Evolutionary conservation across 176 grass and related monocot genomes (phyloP).

Genomic region (Cenchrus fungigraminus): DNA sequence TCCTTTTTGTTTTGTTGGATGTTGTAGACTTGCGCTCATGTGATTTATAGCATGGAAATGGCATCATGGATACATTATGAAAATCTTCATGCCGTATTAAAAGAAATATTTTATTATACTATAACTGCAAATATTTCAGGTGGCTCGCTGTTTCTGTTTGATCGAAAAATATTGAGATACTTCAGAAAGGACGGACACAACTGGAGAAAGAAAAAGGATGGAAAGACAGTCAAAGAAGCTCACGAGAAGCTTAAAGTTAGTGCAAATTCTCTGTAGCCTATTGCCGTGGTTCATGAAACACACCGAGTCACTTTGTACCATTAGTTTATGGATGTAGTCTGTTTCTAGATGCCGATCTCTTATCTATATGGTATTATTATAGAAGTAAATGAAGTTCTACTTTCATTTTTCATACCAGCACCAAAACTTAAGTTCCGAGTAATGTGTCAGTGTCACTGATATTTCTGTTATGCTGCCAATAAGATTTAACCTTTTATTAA

Average conservation of each 20-base stretch:
- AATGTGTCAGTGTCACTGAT: neutral
- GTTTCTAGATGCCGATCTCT: neutral
- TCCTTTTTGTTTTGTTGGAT: conserved; percentile 1
- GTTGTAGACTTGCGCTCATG: neutral
- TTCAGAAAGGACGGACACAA: conserved; percentile 88
- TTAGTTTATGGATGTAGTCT: neutral
- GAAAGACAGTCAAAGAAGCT: conserved; percentile 90
- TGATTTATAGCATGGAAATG: neutral
- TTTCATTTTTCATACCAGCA: neutral
- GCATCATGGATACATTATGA: neutral
- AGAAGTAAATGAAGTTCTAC: neutral
- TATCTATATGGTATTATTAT: neutral
- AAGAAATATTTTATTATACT: conserved; percentile 3
- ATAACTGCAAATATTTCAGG: conserved; percentile 51
- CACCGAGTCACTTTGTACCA: neutral
- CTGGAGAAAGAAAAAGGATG: conserved; percentile 93
- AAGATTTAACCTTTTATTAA: neutral
- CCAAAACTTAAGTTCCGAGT: neutral
- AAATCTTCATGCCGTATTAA: neutral
- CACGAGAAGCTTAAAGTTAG: conserved; percentile 86
- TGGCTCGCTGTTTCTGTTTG: conserved; percentile 83
- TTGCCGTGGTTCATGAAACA: conserved; percentile 20
- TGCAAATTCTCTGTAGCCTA: neutral
- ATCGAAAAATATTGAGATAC: conserved; percentile 92
- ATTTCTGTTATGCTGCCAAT: neutral